Evolutionary conservation across 2,329 filamentous ascomycete species (phyloP).

Genomic region (Lasiodiplodia citricola): DNA sequence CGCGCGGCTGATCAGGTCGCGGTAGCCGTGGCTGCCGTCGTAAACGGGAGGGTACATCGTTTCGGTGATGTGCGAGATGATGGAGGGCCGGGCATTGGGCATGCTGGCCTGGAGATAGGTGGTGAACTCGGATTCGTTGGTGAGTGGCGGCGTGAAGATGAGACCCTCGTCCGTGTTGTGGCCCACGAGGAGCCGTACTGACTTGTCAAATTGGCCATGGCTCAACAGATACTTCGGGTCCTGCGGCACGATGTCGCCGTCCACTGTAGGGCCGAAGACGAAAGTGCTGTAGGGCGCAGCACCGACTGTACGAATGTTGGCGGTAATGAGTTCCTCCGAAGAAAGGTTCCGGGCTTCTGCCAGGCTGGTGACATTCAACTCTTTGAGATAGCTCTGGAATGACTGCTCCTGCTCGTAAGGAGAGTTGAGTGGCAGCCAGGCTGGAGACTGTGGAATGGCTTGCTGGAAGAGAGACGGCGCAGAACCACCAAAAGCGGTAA

Average conservation of each 20-base stretch:
- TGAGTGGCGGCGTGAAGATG: conserved; percentile 36
- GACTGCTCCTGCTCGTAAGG: conserved; percentile 37
- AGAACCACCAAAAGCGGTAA: conserved; percentile 42
- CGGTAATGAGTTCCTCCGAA: conserved; percentile 39
- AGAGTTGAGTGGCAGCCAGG: conserved; percentile 42
- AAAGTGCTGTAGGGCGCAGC: conserved; percentile 41
- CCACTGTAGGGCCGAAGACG: conserved; percentile 42
- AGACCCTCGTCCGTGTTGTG: conserved; percentile 55
- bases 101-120: conserved; percentile 35
- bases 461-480: conserved; percentile 44
- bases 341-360: conserved; percentile 41
- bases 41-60: conserved; percentile 58
- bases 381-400: conserved; percentile 38
- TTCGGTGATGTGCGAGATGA: conserved; percentile 49
- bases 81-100: conserved; percentile 38
- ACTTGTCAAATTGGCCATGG: conserved; percentile 44
- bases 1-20: conserved; percentile 49
- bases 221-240: conserved; percentile 41
- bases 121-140: conserved; percentile 32
- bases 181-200: conserved; percentile 42
- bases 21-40: conserved; percentile 55
- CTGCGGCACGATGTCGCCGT: conserved; percentile 40
- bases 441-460: conserved; percentile 47
- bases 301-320: conserved; percentile 40
- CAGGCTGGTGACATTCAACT: conserved; percentile 41